These are phyloP conservation scores for Uncinocarpus reesii DNA, from an alignment of 2,329 filamentous ascomycete genomes.

Conservation along the genomic window DNA sequence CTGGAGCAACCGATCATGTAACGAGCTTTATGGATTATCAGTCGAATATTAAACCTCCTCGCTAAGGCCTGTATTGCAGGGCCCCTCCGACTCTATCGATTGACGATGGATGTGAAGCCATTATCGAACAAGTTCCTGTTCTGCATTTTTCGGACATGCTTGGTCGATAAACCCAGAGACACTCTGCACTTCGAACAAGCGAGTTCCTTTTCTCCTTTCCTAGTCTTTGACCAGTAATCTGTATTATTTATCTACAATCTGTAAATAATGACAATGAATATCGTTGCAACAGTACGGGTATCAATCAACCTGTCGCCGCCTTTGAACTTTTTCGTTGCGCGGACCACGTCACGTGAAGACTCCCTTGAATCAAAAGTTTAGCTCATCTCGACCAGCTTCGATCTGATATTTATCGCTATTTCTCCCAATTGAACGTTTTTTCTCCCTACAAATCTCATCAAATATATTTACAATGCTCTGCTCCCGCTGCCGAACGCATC, in stretches of 20 bases:
- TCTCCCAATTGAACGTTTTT: not conserved
- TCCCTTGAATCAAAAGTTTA: too few relatives aligned
- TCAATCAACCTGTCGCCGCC: not conserved
- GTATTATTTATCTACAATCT: not conserved
- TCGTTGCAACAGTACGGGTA: not conserved
- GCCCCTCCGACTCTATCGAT: too few relatives aligned
- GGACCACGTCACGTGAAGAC: not conserved
- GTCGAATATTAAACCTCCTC: too few relatives aligned
- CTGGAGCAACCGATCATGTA: constrained; percentile 3
- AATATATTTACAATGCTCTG: constrained; percentile 30
- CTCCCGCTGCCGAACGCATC: constrained; percentile 32
- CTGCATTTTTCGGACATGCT: too few relatives aligned
- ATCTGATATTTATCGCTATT: constrained; percentile 13
- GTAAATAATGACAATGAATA: not conserved
- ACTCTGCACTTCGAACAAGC: too few relatives aligned
- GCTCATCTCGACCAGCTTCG: not conserved
- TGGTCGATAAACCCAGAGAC: too few relatives aligned
- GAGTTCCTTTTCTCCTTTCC: too few relatives aligned
- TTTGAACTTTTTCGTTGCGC: not conserved
- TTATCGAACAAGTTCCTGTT: too few relatives aligned
- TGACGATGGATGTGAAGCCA: too few relatives aligned
- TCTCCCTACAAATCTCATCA: too few relatives aligned
- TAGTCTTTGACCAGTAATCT: not conserved
- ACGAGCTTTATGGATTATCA: constrained; percentile 15
- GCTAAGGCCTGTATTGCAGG: too few relatives aligned